Conservation (phyloP, 78 protist genomes). For the Speleostelium caveatum region DNA sequence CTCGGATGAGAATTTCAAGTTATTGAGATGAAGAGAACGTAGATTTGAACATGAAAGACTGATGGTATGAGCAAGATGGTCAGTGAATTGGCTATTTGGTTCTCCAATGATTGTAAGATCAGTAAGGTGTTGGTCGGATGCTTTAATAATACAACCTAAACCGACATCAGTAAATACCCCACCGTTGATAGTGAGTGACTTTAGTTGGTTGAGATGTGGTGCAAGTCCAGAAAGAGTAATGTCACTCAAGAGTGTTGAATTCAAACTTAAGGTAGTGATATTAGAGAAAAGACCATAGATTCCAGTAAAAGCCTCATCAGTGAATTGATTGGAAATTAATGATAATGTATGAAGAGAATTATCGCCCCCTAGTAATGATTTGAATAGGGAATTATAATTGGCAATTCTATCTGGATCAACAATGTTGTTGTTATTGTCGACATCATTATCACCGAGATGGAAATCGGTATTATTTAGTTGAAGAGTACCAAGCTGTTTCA, state of each 20-base stretch:
- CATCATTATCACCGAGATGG: too few species aligned
- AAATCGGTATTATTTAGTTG: too few species aligned
- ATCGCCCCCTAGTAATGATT: too few species aligned
- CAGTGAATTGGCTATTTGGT: too few species aligned
- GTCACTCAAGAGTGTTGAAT: background rate
- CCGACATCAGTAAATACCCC: background rate
- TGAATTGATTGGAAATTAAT: too few species aligned
- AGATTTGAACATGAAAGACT: too few species aligned
- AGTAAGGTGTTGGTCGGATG: slow-evolving; percentile 4
- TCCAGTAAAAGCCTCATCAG: background rate
- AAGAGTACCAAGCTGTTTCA: too few species aligned
- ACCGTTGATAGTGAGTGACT: background rate
- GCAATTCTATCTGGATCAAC: too few species aligned
- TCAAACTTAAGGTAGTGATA: background rate
- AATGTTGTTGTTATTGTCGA: too few species aligned
- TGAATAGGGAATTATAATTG: too few species aligned
- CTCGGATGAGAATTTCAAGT: background rate
- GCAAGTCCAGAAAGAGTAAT: background rate
- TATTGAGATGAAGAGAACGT: background rate
- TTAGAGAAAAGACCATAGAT: background rate
- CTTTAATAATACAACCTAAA: slow-evolving; percentile 17
- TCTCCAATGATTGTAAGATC: background rate
- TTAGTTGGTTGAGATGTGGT: background rate
- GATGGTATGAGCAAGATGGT: too few species aligned
- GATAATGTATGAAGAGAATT: too few species aligned